phyloP scores from a whole-genome alignment of 345 rosid genomes.

The Populus tremula region DNA sequence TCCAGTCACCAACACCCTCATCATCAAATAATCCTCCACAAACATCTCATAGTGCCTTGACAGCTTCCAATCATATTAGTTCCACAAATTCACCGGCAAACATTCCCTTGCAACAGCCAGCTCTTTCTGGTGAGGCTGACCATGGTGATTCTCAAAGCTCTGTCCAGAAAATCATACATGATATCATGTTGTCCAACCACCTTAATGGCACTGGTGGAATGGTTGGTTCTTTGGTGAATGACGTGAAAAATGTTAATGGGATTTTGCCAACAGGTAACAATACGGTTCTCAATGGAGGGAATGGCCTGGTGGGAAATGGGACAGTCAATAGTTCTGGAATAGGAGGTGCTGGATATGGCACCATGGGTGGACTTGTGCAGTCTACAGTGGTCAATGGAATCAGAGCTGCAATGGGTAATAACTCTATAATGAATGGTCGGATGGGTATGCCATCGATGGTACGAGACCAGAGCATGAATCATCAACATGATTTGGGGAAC shows the following conservation, averaged over 20 bases:
- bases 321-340: constrained; percentile 37
- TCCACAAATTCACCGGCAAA: constrained; percentile 59
- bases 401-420: constrained; percentile 59
- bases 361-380: constrained; percentile 59
- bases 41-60: constrained; percentile 48
- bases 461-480: constrained; percentile 61
- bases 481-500: constrained; percentile 78
- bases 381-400: constrained; percentile 59
- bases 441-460: constrained; percentile 48
- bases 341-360: constrained; percentile 44
- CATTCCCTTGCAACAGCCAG: constrained; percentile 54
- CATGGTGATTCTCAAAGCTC: constrained; percentile 68
- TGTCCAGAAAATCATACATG: constrained; percentile 83
- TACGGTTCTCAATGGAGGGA: constrained; percentile 43
- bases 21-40: constrained; percentile 53
- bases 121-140: constrained; percentile 55
- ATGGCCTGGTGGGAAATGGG: constrained; percentile 52
- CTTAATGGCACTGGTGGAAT: constrained; percentile 48
- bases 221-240: constrained; percentile 56
- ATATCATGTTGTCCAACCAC: constrained; percentile 67
- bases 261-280: constrained; percentile 44
- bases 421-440: constrained; percentile 69
- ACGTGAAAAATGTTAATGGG: constrained; percentile 55
- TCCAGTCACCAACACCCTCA: constrained; percentile 70
- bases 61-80: constrained; percentile 54